Evolutionary conservation across 1,284 basidiomycete species (phyloP).

Genomic region (Serendipita sp.): DNA sequence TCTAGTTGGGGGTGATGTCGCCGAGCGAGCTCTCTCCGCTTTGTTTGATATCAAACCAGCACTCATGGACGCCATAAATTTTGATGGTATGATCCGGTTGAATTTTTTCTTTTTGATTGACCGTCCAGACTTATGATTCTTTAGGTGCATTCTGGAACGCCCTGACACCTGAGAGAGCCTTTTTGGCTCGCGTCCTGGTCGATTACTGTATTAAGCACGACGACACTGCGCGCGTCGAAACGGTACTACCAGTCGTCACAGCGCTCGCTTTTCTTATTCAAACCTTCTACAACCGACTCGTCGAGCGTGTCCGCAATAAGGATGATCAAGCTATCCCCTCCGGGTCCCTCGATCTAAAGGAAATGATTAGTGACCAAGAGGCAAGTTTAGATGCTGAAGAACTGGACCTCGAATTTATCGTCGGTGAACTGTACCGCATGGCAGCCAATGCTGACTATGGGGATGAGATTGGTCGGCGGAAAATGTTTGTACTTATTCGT

Average conservation of each 20-base stretch:
- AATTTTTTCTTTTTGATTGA: not conserved
- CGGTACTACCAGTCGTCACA: constrained; percentile 76
- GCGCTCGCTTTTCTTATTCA: constrained; percentile 80
- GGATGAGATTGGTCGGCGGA: constrained; percentile 88
- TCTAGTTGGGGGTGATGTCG: constrained; percentile 30
- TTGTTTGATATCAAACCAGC: constrained; percentile 49
- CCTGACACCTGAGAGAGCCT: constrained; percentile 69
- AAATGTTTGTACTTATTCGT: constrained; percentile 82
- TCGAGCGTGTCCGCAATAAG: constrained; percentile 35
- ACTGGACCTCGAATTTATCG: constrained; percentile 55
- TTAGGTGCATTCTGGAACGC: constrained; percentile 63
- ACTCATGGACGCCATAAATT: constrained; percentile 50
- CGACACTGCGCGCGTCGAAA: constrained; percentile 58
- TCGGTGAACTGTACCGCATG: constrained; percentile 42
- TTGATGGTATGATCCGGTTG: constrained; percentile 40
- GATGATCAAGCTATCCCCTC: constrained; percentile 25
- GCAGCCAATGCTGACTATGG: constrained; percentile 73
- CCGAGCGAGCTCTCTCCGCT: constrained; percentile 52
- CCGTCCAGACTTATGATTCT: not conserved
- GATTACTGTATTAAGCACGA: constrained; percentile 59
- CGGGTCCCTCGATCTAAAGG: constrained; percentile 23
- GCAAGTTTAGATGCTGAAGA: constrained; percentile 37
- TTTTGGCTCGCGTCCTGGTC: constrained; percentile 75
- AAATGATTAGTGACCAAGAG: constrained; percentile 31
- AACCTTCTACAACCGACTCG: constrained; percentile 58